Evolutionary conservation across 768 basidiomycete species (phyloP), one percentile per base, ranked within the genome.

Genomic region (Inosperma sp.): DNA sequence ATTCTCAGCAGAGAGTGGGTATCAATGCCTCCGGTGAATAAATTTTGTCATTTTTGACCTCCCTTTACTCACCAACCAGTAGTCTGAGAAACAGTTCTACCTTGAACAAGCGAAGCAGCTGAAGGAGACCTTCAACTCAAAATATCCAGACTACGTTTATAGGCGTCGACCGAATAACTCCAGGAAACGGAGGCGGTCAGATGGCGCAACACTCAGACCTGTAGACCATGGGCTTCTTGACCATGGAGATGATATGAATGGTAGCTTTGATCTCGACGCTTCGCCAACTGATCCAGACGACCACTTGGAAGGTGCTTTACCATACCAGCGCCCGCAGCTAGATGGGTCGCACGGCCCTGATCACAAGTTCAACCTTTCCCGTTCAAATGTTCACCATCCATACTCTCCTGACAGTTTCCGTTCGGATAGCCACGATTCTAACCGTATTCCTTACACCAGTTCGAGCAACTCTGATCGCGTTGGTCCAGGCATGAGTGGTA

Each of bases 111-210:
- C 90, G 8, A 90, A 90, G 67, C 78, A 81, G 54, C 70, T 93
- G 48, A 93, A 93, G 66, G 90, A 93, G 57, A 82, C 72, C 48
- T 93, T 93, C 74, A 92, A 92, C 66, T 69, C 77, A 19, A 86
- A 82, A 62, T 92, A 91, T 67, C 90, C 90, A 13, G 88, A 91
- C 75, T 93, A 93, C 59, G 88, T 93, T 37, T 93, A 93, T 72
- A 81, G 84, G 60, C 82, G 90, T 46, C 78, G 90, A 44, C 90
- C 90, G 22, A 93, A 93, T 71, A 90, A 93, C 64, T 86, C 86
- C 49, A 82, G 90, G 59, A 86, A 81, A 58, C 68, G 71, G 30
- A 68, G 77, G 44, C 73, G 73, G 51, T 61, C 72, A 21, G 72
- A 76, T 37, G 56, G 57, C 14, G 47, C 62, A 16, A 52, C 62